Evolutionary conservation across 2,329 filamentous ascomycete species (phyloP).

Genomic region (Diaporthe helianthi): DNA sequence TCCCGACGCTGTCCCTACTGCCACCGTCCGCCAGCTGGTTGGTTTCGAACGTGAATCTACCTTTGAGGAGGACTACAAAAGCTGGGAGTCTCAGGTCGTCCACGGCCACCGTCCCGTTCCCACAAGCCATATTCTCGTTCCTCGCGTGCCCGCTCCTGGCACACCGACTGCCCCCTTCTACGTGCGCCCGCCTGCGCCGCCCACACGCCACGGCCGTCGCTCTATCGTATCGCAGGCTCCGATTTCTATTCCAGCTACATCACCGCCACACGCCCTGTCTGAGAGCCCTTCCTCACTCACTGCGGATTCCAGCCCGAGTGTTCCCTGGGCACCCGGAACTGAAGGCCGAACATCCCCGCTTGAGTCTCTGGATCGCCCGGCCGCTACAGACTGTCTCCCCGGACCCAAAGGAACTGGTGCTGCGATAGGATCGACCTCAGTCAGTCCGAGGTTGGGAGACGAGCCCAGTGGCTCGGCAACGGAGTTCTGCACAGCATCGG

Average conservation of each 20-base stretch:
- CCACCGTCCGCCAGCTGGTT: constrained; percentile 39
- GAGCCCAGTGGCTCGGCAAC: neutral
- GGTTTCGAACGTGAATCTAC: neutral
- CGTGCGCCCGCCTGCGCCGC: constrained; percentile 6
- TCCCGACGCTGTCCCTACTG: constrained; percentile 38
- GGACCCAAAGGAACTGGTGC: neutral
- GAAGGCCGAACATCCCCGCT: neutral
- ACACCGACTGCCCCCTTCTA: neutral
- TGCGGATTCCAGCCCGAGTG: neutral
- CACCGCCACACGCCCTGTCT: neutral
- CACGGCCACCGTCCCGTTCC: neutral
- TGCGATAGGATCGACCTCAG: constrained; percentile 20
- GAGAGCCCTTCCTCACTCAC: neutral
- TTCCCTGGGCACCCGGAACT: neutral
- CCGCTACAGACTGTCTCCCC: neutral
- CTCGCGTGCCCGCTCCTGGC: constrained; percentile 11
- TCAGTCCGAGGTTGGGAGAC: neutral
- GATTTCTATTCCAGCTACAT: neutral
- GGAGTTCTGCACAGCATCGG: neutral
- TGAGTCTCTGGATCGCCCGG: neutral
- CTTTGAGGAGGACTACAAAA: constrained; percentile 12
- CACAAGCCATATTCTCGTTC: constrained; percentile 11
- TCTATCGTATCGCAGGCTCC: neutral
- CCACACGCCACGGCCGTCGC: neutral
- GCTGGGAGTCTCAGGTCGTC: constrained; percentile 17